phyloP scores from a whole-genome alignment of 208 protist genomes.

The Crithidia brevicula region DNA sequence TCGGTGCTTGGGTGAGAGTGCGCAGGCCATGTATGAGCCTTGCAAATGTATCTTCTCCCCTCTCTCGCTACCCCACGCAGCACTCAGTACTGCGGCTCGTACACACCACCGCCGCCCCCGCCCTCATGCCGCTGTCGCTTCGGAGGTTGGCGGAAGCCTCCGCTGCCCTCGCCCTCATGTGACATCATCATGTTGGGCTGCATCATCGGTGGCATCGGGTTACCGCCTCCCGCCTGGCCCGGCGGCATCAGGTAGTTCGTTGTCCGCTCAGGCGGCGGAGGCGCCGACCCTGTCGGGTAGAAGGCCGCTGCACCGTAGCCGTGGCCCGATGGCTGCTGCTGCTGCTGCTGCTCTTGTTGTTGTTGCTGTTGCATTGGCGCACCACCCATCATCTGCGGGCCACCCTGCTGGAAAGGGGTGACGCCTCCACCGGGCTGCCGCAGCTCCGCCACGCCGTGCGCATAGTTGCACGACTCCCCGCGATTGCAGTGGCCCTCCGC shows the following conservation, averaged over 20 bases:
- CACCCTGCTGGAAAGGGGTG: too few relatives aligned
- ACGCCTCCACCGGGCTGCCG: slow-evolving; percentile 23
- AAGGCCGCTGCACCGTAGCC: neutral
- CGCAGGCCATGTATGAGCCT: too few relatives aligned
- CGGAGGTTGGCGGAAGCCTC: slow-evolving; percentile 34
- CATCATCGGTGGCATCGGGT: slow-evolving; percentile 22
- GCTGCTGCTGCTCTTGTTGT: slow-evolving; percentile 18
- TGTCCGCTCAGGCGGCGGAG: slow-evolving; percentile 17
- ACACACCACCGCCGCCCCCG: slow-evolving; percentile 14
- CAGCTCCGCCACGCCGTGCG: slow-evolving; percentile 72
- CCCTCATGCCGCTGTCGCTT: slow-evolving; percentile 34
- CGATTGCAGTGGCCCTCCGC: slow-evolving; percentile 70
- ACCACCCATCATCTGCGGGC: too few relatives aligned
- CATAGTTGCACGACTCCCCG: slow-evolving; percentile 82
- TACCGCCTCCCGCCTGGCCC: slow-evolving; percentile 3
- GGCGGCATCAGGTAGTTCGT: slow-evolving; percentile 30
- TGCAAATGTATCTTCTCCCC: too few relatives aligned
- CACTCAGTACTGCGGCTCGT: slow-evolving; percentile 36
- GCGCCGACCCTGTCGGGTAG: neutral
- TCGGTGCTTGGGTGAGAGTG: too few relatives aligned
- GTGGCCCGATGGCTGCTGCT: neutral
- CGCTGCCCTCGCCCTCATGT: slow-evolving; percentile 3
- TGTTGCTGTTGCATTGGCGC: too few relatives aligned
- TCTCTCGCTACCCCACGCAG: too few relatives aligned
- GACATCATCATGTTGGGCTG: slow-evolving; percentile 1